Percentiles rank a stretch among this genome's conserved stretches.
Evolutionary conservation across 1,139 yeast species (phyloP).

Genomic region (Meyerozyma elateridarum): DNA sequence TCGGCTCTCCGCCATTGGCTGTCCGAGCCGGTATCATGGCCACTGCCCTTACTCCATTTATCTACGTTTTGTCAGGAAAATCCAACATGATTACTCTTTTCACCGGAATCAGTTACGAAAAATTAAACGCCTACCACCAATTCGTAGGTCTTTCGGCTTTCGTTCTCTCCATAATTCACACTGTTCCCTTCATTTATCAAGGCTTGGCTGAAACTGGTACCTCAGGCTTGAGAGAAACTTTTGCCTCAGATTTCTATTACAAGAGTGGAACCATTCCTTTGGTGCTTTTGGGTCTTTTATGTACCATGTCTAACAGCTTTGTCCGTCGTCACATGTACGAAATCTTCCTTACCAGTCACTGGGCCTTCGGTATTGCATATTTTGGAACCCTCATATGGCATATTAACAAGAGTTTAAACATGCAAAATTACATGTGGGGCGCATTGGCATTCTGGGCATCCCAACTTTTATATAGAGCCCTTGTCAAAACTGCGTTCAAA

Average conservation of each 20-base stretch:
- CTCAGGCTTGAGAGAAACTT: constrained; percentile 14
- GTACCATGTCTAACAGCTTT: constrained; percentile 41
- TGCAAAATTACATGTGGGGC: constrained; percentile 50
- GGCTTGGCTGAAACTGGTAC: constrained; percentile 48
- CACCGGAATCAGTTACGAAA: constrained; percentile 57
- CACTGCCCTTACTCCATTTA: constrained; percentile 49
- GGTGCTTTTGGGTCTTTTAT: constrained; percentile 41
- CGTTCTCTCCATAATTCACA: constrained; percentile 48
- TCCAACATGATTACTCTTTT: constrained; percentile 44
- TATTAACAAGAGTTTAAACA: constrained; percentile 30
- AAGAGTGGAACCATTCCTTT: constrained; percentile 41
- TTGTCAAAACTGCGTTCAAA: constrained; percentile 47
- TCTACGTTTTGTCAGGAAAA: constrained; percentile 50
- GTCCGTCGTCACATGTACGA: constrained; percentile 48
- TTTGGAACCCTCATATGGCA: constrained; percentile 53
- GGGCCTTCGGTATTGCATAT: constrained; percentile 55
- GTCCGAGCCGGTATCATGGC: constrained; percentile 52
- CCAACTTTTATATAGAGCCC: constrained; percentile 47
- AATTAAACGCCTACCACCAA: constrained; percentile 49
- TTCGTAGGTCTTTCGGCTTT: constrained; percentile 44
- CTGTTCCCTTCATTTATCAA: constrained; percentile 50
- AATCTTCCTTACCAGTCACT: constrained; percentile 50
- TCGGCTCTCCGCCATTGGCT: constrained; percentile 65
- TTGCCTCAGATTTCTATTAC: constrained; percentile 17
- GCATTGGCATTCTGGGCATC: constrained; percentile 53